Conservation (phyloP, 2,329 filamentous ascomycete genomes). For the Lachnum nothofagi region DNA sequence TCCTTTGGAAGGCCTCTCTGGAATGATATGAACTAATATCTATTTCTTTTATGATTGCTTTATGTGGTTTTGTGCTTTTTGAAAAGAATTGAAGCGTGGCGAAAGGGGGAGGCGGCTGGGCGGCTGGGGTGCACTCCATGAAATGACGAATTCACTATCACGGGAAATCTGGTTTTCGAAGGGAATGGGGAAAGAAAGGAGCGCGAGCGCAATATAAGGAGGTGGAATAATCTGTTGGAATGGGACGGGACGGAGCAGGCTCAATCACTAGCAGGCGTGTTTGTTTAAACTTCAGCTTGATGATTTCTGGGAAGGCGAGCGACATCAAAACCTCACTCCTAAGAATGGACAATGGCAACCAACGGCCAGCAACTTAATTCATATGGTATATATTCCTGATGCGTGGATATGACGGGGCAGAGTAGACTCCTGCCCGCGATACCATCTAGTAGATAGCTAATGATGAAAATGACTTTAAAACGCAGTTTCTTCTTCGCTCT, state of each 20-base stretch:
- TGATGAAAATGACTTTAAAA: constrained; percentile 11
- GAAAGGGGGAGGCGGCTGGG: not conserved
- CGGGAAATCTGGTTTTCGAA: not conserved
- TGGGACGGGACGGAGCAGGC: not conserved
- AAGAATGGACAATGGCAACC: not conserved
- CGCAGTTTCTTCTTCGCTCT: no score
- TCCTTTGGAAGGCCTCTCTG: constrained; percentile 38
- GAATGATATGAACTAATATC: constrained; percentile 41
- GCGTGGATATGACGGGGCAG: constrained; percentile 8
- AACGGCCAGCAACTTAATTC: constrained; percentile 6
- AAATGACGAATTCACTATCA: not conserved
- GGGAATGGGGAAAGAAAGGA: no score
- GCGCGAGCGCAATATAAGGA: not conserved
- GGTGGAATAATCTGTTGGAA: not conserved
- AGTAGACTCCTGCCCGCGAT: constrained; percentile 18
- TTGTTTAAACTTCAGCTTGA: constrained; percentile 4
- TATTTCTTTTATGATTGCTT: constrained; percentile 16
- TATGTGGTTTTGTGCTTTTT: constrained; percentile 11
- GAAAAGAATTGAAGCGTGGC: not conserved
- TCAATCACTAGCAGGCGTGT: constrained; percentile 10
- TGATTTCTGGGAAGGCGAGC: not conserved
- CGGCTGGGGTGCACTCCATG: not conserved
- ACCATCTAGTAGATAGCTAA: constrained; percentile 18
- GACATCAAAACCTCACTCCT: not conserved
- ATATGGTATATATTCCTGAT: constrained; percentile 10